phyloP scores from a whole-genome alignment of 2,329 filamentous ascomycete genomes.

The Trichoderma sp. region DNA sequence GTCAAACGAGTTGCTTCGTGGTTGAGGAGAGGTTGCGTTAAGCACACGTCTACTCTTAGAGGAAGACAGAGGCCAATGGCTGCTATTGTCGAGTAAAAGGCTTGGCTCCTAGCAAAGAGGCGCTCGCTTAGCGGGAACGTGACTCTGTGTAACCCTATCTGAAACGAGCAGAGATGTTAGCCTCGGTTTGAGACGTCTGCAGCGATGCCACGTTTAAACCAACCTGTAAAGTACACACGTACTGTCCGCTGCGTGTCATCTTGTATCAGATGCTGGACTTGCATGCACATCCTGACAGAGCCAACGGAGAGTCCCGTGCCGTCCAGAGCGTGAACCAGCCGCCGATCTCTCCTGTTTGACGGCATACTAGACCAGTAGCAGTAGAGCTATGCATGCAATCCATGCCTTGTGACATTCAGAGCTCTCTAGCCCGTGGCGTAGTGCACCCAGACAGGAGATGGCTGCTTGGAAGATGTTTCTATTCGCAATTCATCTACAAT shows the following conservation, averaged over 20 bases:
- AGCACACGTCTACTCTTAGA: background rate
- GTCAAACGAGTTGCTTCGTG: background rate
- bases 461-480: background rate
- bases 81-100: background rate
- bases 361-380: background rate
- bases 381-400: background rate
- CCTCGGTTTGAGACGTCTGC: background rate
- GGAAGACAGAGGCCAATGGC: background rate
- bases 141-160: background rate
- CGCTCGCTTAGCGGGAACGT: constrained; percentile 14
- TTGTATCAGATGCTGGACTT: background rate
- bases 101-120: background rate
- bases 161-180: background rate
- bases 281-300: background rate
- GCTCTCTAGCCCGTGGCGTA: background rate
- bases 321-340: background rate
- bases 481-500: background rate
- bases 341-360: background rate
- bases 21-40: background rate
- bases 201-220: background rate
- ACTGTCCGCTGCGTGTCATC: background rate
- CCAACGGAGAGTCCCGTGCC: background rate
- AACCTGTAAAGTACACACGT: background rate
- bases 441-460: background rate
- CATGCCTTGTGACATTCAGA: background rate